A percentile compares a stretch with the other conserved stretches of the same genome.
phyloP scores from a whole-genome alignment of 345 rosid species.

The Hibiscus syriacus region DNA sequence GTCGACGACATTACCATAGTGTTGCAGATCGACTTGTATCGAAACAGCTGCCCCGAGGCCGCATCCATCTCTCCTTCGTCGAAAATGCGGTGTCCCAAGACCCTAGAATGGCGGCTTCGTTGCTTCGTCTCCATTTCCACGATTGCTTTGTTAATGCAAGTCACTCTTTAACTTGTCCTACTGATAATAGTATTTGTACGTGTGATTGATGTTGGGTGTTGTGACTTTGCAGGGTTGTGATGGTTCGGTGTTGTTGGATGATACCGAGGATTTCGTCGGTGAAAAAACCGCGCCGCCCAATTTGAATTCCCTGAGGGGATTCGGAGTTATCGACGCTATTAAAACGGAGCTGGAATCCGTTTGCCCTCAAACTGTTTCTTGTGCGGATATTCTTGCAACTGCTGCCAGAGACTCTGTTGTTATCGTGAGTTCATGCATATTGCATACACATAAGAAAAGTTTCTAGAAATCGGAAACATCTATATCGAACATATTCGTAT shows the following conservation, averaged over 20 bases:
- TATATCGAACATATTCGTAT: too few relatives aligned
- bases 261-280: conserved; percentile 44
- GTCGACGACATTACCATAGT: conserved; percentile 31
- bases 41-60: conserved; percentile 56
- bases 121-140: conserved; percentile 75
- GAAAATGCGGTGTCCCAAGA: conserved; percentile 49
- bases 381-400: conserved; percentile 81
- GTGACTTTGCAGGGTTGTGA: conserved; percentile 60
- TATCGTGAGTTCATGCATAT: conserved; percentile 31
- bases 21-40: conserved; percentile 42
- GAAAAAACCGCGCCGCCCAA: conserved; percentile 84
- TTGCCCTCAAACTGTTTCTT: conserved; percentile 75
- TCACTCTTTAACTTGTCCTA: not conserved
- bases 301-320: conserved; percentile 75
- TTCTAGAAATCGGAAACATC: too few relatives aligned
- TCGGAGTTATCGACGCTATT: conserved; percentile 65
- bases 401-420: conserved; percentile 75
- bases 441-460: too few relatives aligned
- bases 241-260: conserved; percentile 75
- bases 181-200: not conserved
- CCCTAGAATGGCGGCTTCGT: conserved; percentile 70
- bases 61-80: conserved; percentile 52
- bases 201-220: not conserved
- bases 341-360: conserved; percentile 60
- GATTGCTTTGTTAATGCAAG: conserved; percentile 79